These are phyloP conservation scores for Marasmius oreades DNA, from an alignment of 1,284 basidiomycete species.

Conservation along the genomic window DNA sequence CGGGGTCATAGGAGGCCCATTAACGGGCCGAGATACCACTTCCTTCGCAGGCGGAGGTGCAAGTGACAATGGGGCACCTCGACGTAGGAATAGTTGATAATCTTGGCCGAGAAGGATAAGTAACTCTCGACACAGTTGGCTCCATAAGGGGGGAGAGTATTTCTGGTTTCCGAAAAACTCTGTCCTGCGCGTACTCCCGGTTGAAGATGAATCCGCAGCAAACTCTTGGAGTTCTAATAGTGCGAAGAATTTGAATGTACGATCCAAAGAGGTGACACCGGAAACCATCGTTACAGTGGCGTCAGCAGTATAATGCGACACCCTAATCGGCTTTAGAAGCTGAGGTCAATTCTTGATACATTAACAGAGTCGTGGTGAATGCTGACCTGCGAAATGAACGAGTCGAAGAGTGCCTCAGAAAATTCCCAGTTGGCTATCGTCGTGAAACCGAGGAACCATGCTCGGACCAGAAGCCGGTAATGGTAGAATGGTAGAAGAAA, in stretches of 20 bases:
- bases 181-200: conserved; percentile 41
- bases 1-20: conserved; percentile 18
- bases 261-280: conserved; percentile 49
- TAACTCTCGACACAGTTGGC: conserved; percentile 51
- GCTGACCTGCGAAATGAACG: conserved; percentile 37
- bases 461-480: conserved; percentile 39
- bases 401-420: conserved; percentile 55
- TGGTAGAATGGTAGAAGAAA: conserved; percentile 46
- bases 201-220: conserved; percentile 36
- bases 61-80: conserved; percentile 40
- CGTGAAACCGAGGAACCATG: conserved; percentile 46
- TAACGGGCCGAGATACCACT: conserved; percentile 19
- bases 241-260: conserved; percentile 53
- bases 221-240: conserved; percentile 50
- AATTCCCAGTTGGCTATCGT: conserved; percentile 60
- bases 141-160: conserved; percentile 63
- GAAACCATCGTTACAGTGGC: conserved; percentile 54
- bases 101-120: conserved; percentile 62
- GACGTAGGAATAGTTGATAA: conserved; percentile 53
- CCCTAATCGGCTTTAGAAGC: conserved; percentile 36
- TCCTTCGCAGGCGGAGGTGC: conserved; percentile 19
- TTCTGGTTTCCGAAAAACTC: conserved; percentile 71
- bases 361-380: neutral
- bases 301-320: conserved; percentile 41
- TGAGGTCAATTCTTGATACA: neutral